A percentile compares a stretch with the other conserved stretches of the same genome.
phyloP scores from a whole-genome alignment of 2,329 filamentous ascomycete genomes.

The Mycosphaerella arachidis region DNA sequence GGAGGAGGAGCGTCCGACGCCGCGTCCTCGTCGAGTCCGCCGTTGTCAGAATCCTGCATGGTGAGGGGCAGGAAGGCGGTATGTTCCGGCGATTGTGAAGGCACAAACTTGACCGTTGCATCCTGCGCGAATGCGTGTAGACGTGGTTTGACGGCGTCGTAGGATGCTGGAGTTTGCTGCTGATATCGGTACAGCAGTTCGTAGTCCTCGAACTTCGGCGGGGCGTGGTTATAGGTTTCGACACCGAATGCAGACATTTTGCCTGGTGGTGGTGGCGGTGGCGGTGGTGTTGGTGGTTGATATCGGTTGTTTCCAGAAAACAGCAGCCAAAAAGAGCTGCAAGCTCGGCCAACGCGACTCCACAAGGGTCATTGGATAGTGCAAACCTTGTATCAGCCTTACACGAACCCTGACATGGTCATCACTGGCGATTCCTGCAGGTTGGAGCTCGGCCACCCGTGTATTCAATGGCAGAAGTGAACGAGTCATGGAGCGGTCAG shows the following conservation, averaged over 20 bases:
- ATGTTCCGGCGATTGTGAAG: not conserved
- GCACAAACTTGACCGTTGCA: not conserved
- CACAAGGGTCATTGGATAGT: not conserved
- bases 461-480: not conserved
- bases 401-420: not conserved
- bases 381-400: not conserved
- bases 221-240: not conserved
- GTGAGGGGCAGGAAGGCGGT: not conserved
- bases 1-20: not conserved
- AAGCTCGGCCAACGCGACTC: not conserved
- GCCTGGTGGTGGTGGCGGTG: not conserved
- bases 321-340: not conserved
- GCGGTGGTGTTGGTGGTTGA: not conserved
- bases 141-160: not conserved
- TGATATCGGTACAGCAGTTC: not conserved
- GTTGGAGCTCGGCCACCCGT: too few species aligned
- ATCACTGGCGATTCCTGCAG: not conserved
- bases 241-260: too few species aligned
- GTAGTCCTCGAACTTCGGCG: not conserved
- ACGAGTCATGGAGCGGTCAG: not conserved
- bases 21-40: not conserved
- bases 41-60: not conserved
- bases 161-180: not conserved
- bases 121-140: not conserved
- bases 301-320: not conserved